These are phyloP conservation scores for Friedmanniomyces endolithicus DNA, from an alignment of 495 filamentous ascomycete genomes.

Conservation along the genomic window DNA sequence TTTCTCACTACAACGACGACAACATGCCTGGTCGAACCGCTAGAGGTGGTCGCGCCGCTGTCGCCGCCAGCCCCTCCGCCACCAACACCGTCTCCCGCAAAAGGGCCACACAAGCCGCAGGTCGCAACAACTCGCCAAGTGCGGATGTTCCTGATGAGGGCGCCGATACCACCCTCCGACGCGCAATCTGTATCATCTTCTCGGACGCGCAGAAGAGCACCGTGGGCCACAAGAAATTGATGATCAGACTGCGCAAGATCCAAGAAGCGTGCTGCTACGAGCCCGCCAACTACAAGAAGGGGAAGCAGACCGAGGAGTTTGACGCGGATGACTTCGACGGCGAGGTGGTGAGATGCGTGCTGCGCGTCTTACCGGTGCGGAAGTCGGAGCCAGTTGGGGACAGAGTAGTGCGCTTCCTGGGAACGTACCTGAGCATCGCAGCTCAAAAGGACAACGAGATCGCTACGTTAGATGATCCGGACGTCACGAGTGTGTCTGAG, in stretches of 20 bases:
- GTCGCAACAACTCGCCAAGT: slow-evolving; percentile 53
- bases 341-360: slow-evolving; percentile 69
- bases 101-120: slow-evolving; percentile 19
- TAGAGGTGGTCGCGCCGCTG: slow-evolving; percentile 23
- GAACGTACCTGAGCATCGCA: slow-evolving; percentile 68
- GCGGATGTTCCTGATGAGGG: slow-evolving; percentile 62
- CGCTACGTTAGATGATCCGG: slow-evolving; percentile 32
- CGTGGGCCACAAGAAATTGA: slow-evolving; percentile 78
- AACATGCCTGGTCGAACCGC: slow-evolving; percentile 34
- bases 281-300: slow-evolving; percentile 39
- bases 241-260: slow-evolving; percentile 65
- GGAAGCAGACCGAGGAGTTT: slow-evolving; percentile 37
- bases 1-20: no score
- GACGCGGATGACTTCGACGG: slow-evolving; percentile 76
- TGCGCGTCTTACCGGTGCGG: slow-evolving; percentile 73
- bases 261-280: slow-evolving; percentile 84
- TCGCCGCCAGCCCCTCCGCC: no score
- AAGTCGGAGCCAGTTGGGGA: slow-evolving; percentile 87
- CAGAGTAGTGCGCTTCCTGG: slow-evolving; percentile 69
- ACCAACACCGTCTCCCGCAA: slow-evolving; percentile 24
- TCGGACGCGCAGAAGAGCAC: slow-evolving; percentile 77
- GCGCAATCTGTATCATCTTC: slow-evolving; percentile 67
- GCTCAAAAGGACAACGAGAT: slow-evolving; percentile 59
- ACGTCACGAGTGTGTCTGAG: slow-evolving; percentile 53
- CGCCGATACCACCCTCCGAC: slow-evolving; percentile 55